Evolutionary conservation across 768 basidiomycete species (phyloP).

Genomic region (Lactarius deliciosus): DNA sequence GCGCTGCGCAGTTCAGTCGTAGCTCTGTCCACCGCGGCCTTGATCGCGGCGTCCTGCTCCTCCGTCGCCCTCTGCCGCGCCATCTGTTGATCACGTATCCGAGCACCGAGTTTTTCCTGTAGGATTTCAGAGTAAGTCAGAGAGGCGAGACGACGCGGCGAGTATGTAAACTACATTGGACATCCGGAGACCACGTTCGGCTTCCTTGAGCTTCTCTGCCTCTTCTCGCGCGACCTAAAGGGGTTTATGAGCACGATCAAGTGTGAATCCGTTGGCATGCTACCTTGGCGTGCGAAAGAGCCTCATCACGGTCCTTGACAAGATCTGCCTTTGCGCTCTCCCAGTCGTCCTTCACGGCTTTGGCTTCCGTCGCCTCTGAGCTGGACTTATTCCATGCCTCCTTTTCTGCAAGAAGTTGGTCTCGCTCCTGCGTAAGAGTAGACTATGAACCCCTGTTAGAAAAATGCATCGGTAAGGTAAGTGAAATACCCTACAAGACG

Average conservation of each 20-base stretch:
- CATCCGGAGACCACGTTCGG: slow-evolving; percentile 31
- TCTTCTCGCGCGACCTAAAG: slow-evolving; percentile 31
- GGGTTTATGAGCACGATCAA: neutral
- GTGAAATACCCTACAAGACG: slow-evolving; percentile 37
- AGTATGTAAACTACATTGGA: slow-evolving; percentile 27
- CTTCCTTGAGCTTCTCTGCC: slow-evolving; percentile 31
- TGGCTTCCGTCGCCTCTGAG: slow-evolving; percentile 28
- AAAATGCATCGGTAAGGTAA: neutral
- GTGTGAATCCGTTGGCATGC: neutral
- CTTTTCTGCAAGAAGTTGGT: slow-evolving; percentile 61
- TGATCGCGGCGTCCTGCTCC: slow-evolving; percentile 50
- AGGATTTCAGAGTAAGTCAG: neutral
- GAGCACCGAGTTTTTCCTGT: slow-evolving; percentile 50
- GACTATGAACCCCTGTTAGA: slow-evolving; percentile 39
- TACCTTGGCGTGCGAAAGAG: slow-evolving; percentile 59
- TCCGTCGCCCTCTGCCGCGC: slow-evolving; percentile 53
- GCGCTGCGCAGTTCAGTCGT: slow-evolving; percentile 43
- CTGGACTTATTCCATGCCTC: slow-evolving; percentile 41
- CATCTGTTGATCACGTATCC: slow-evolving; percentile 51
- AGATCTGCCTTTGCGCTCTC: slow-evolving; percentile 63
- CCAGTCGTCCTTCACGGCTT: slow-evolving; percentile 42
- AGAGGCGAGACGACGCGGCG: neutral
- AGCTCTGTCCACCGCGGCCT: slow-evolving; percentile 57
- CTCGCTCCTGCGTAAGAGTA: slow-evolving; percentile 56
- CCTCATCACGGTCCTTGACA: slow-evolving; percentile 58